Conservation (phyloP, 768 basidiomycete genomes). For the Mycena indigotica region DNA sequence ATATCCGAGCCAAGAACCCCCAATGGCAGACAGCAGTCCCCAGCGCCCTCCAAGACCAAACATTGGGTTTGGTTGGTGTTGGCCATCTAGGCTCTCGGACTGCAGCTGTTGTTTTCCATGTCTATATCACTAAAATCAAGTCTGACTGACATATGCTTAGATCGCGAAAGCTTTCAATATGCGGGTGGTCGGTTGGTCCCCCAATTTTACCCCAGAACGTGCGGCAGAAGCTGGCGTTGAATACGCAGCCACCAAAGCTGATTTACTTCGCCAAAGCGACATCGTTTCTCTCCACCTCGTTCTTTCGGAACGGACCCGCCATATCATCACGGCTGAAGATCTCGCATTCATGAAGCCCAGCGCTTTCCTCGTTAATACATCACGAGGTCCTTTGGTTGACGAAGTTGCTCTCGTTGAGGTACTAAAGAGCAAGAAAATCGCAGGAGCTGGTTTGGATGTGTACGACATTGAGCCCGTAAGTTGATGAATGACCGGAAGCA, state of each 20-base stretch:
- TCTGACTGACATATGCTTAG: slow-evolving; percentile 28
- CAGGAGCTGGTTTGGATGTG: slow-evolving; percentile 67
- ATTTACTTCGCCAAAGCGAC: slow-evolving; percentile 56
- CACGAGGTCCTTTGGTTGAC: slow-evolving; percentile 65
- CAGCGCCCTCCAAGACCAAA: slow-evolving; percentile 53
- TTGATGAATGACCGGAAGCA: background rate
- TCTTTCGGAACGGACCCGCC: slow-evolving; percentile 50
- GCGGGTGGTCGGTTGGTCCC: slow-evolving; percentile 66
- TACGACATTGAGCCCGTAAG: slow-evolving; percentile 61
- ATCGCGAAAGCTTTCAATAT: slow-evolving; percentile 63
- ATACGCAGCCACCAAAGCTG: slow-evolving; percentile 50
- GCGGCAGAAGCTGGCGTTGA: slow-evolving; percentile 55
- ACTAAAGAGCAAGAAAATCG: slow-evolving; percentile 48
- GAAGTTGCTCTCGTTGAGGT: slow-evolving; percentile 55
- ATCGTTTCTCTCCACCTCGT: slow-evolving; percentile 66
- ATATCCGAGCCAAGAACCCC: slow-evolving; percentile 45
- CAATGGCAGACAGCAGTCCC: slow-evolving; percentile 60
- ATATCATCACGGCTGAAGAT: slow-evolving; percentile 50
- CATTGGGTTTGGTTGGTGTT: slow-evolving; percentile 62
- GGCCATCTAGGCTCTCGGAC: slow-evolving; percentile 57
- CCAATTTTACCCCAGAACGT: slow-evolving; percentile 60
- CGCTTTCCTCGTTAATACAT: slow-evolving; percentile 67
- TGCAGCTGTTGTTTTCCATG: slow-evolving; percentile 42
- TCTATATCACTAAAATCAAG: background rate
- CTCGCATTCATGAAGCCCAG: slow-evolving; percentile 57